Evolutionary conservation across 2,329 filamentous ascomycete species (phyloP), one percentile per base, ranked within the genome.

Genomic region (Diaporthe sp.): DNA sequence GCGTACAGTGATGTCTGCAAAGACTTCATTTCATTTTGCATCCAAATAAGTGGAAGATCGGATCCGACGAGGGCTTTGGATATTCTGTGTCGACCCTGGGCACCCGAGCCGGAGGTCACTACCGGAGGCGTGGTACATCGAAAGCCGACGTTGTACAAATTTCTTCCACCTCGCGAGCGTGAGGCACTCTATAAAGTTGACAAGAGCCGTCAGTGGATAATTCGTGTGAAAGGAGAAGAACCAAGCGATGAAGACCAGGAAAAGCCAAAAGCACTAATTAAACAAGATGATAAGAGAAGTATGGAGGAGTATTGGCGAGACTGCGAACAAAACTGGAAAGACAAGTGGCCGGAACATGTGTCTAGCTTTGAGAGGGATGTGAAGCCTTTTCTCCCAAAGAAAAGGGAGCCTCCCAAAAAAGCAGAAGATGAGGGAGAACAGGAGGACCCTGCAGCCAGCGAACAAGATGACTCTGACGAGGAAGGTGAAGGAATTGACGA

Each of bases 51-150:
- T 9, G 76, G 37, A 15, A 72, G 67, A 20, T 34, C 68, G 4
- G 80, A 84, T 55, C 75, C 71, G 0, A 77, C 71, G 3, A 78
- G 78, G 34, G 81, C 83, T 8, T 65, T 86, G 28, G 84, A 86
- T 75, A 82, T 86, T 12, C 78, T 86, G 7, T 85, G 84, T 57
- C 78, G 84, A 6, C 84, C 84, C 0, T 86, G 85, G 85, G 83
- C 84, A 0, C 58, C 58, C 0, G 58, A 61, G 12, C 37, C 58
- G 1, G 34, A 61, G 37, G 34, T 28, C 12, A 25, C 20, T 8
- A 12, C 22, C 7, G 58, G 58, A 0, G 58, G 58, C 3, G 58
- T 61, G 58, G n/a, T 42, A 8, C 58, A 61, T 42, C 37, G 37
- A 4, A 61, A 44, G 58, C 37, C 37, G 37, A 28, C 13, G 7